Percentiles rank a stretch among this genome's conserved stretches.
These are phyloP conservation scores for Fusarium subtropicale DNA, from an alignment of 2,329 filamentous ascomycete species.

Conservation along the genomic window DNA sequence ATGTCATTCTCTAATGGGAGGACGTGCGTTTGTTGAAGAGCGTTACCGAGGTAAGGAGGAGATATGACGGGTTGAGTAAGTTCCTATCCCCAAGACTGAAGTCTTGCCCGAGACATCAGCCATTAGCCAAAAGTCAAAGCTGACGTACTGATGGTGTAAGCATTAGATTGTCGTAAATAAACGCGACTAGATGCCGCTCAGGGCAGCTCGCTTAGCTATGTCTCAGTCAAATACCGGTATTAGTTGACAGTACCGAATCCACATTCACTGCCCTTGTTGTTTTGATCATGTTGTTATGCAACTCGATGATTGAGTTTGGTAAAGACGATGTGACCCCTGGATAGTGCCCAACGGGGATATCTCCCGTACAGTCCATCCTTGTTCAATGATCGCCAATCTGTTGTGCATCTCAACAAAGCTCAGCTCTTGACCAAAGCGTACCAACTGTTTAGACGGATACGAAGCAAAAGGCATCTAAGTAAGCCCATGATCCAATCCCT, in stretches of 20 bases:
- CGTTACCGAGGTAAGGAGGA: background rate
- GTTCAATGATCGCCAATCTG: background rate
- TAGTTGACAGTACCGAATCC: background rate
- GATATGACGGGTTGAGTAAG: background rate
- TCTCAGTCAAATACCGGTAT: background rate
- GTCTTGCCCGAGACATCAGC: background rate
- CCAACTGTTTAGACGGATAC: background rate
- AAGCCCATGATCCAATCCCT: background rate
- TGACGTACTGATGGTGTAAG: constrained; percentile 1
- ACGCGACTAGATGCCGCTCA: background rate
- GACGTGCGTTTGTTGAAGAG: background rate
- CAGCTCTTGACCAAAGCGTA: background rate
- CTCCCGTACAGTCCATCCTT: background rate
- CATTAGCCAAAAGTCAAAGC: constrained; percentile 2
- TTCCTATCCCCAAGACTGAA: background rate
- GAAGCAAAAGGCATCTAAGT: background rate
- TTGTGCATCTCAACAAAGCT: background rate
- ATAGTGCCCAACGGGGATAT: background rate
- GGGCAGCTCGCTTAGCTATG: background rate
- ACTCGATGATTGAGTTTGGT: background rate
- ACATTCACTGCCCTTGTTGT: background rate
- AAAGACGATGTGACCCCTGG: background rate
- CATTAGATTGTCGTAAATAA: background rate
- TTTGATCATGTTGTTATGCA: too few species aligned
- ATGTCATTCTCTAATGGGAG: background rate